Evolutionary conservation across 306 rosid species (phyloP).

Genomic region (Arachis hypogaea): DNA sequence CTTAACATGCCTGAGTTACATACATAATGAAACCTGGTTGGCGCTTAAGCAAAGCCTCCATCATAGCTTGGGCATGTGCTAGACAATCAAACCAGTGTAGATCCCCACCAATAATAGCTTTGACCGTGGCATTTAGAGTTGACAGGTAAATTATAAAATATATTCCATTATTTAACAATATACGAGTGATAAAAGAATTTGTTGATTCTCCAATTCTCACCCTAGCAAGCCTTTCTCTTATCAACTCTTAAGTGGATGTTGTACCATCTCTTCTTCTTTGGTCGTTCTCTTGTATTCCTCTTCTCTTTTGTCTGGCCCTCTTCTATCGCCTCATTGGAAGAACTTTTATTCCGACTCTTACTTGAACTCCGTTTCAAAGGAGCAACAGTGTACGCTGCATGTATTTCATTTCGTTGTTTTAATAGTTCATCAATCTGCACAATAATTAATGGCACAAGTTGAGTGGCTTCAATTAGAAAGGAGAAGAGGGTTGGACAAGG

Average conservation of each 20-base stretch:
- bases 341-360: constrained; percentile 66
- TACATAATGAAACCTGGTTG: constrained; percentile 36
- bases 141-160: constrained; percentile 16
- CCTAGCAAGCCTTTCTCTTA: constrained; percentile 91
- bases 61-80: constrained; percentile 45
- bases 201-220: constrained; percentile 43
- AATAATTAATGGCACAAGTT: constrained; percentile 25
- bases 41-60: constrained; percentile 41
- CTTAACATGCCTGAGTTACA: constrained; percentile 49
- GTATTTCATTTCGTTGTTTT: constrained; percentile 89
- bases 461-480: constrained; percentile 2
- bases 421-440: constrained; percentile 88
- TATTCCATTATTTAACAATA: constrained; percentile 19
- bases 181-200: constrained; percentile 26
- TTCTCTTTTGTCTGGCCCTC: constrained; percentile 73
- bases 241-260: constrained; percentile 87
- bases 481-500: background rate
- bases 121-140: constrained; percentile 34
- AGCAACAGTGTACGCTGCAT: constrained; percentile 71
- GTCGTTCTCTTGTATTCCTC: constrained; percentile 69
- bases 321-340: constrained; percentile 71
- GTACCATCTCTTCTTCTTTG: constrained; percentile 92
- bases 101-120: constrained; percentile 27
- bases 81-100: constrained; percentile 38
- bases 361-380: constrained; percentile 83